phyloP scores from a whole-genome alignment of 2,329 filamentous ascomycete species.

The Penicillium sp. region DNA sequence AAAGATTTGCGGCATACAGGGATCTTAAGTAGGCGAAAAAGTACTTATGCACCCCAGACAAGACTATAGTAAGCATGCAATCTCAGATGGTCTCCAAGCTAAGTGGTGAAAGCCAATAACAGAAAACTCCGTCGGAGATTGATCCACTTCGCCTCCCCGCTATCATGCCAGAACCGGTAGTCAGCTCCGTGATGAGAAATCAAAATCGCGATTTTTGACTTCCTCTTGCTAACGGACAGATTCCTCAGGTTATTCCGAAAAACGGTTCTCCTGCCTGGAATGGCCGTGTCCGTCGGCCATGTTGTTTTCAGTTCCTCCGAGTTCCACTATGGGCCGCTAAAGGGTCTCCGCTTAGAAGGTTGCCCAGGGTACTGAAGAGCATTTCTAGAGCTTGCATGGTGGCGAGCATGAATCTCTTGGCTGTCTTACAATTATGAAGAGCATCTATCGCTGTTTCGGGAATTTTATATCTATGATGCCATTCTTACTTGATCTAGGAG shows the following conservation, averaged over 20 bases:
- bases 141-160: slow-evolving; percentile 3
- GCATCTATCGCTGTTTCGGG: not conserved
- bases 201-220: not conserved
- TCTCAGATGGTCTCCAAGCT: not conserved
- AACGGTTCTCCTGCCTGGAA: slow-evolving; percentile 30
- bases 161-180: slow-evolving; percentile 10
- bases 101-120: not conserved
- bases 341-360: not conserved
- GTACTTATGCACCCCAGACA: not conserved
- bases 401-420: not conserved
- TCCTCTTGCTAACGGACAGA: not conserved
- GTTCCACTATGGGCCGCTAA: not conserved
- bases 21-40: not conserved
- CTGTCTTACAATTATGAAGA: not conserved
- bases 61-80: not conserved
- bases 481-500: not conserved
- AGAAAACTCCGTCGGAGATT: not conserved
- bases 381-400: not conserved
- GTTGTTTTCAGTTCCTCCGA: slow-evolving; percentile 1
- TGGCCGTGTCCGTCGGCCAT: slow-evolving; percentile 20
- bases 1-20: not conserved
- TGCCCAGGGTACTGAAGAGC: not conserved
- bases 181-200: slow-evolving; percentile 26
- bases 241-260: not conserved
- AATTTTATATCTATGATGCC: not conserved